Evolutionary conservation across 441 rosid genomes (phyloP).

Genomic region (Populus hybrid): DNA sequence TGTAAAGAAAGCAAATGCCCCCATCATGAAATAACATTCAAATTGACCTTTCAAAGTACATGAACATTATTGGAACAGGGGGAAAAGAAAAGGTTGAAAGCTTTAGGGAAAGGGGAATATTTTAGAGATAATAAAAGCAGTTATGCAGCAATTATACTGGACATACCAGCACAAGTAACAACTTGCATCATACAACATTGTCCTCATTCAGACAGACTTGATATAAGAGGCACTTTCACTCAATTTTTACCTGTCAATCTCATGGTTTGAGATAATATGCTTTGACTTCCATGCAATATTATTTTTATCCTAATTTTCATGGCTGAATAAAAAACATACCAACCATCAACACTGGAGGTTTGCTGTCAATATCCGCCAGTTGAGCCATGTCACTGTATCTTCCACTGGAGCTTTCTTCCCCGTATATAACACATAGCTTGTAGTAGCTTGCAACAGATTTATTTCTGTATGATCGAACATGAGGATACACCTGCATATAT

Average conservation of each 20-base stretch:
- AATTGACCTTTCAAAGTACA: neutral
- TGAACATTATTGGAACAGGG: neutral
- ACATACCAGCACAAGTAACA: neutral
- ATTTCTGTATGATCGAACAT: slow-evolving; percentile 33
- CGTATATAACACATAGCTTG: slow-evolving; percentile 47
- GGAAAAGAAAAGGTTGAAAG: neutral
- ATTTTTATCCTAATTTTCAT: slow-evolving; percentile 4
- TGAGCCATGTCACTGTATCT: slow-evolving; percentile 20
- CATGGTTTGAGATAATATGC: neutral
- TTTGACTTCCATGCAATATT: neutral
- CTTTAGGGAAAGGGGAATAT: neutral
- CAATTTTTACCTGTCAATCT: neutral
- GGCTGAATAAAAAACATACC: slow-evolving; percentile 33
- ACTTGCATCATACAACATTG: neutral
- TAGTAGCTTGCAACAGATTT: slow-evolving; percentile 39
- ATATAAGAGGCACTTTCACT: neutral
- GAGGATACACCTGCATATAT: slow-evolving; percentile 39
- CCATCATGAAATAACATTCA: neutral
- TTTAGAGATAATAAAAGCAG: neutral
- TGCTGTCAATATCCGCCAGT: slow-evolving; percentile 19
- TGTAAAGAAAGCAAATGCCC: neutral
- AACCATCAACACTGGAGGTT: slow-evolving; percentile 22
- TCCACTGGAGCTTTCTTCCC: slow-evolving; percentile 37
- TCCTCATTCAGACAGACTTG: slow-evolving; percentile 7
- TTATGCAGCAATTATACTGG: neutral